These are phyloP conservation scores for Clonostachys solani DNA, from an alignment of 2,329 filamentous ascomycete genomes.

Conservation along the genomic window DNA sequence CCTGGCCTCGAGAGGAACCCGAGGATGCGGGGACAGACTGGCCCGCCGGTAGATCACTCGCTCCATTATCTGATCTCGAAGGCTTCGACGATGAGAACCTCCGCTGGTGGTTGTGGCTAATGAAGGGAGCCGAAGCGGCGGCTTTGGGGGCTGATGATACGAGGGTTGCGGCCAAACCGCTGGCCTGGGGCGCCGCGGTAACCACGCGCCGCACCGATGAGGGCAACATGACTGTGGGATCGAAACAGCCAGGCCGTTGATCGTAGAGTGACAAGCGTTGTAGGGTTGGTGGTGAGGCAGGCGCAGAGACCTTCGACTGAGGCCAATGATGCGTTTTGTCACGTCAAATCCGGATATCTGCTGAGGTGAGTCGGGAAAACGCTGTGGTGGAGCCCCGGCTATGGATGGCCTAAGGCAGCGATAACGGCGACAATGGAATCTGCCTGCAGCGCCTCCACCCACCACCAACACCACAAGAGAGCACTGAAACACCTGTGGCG, in stretches of 20 bases:
- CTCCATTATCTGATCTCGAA: constrained; percentile 54
- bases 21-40: constrained; percentile 44
- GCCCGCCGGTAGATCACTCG: constrained; percentile 43
- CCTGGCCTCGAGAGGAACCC: constrained; percentile 30
- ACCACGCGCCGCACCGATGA: constrained; percentile 52
- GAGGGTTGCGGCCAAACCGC: constrained; percentile 36
- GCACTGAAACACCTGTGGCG: too few species aligned
- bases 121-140: constrained; percentile 24
- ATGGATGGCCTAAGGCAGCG: constrained; percentile 28
- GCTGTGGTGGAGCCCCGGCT: constrained; percentile 13
- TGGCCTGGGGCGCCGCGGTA: constrained; percentile 39
- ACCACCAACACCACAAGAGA: too few species aligned
- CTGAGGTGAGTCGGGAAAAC: constrained; percentile 1
- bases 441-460: too few species aligned
- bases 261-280: too few species aligned
- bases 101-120: constrained; percentile 41
- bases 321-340: too few species aligned
- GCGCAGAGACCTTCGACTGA: too few species aligned
- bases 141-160: constrained; percentile 31
- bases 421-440: constrained; percentile 12
- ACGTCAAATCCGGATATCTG: too few species aligned
- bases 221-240: constrained; percentile 25
- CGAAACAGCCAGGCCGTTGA: too few species aligned
- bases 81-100: constrained; percentile 59
- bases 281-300: too few species aligned